Percentiles rank a stretch among this genome's conserved stretches.
phyloP scores from a whole-genome alignment of 2,329 filamentous ascomycete species.

The Fusarium robinianum region DNA sequence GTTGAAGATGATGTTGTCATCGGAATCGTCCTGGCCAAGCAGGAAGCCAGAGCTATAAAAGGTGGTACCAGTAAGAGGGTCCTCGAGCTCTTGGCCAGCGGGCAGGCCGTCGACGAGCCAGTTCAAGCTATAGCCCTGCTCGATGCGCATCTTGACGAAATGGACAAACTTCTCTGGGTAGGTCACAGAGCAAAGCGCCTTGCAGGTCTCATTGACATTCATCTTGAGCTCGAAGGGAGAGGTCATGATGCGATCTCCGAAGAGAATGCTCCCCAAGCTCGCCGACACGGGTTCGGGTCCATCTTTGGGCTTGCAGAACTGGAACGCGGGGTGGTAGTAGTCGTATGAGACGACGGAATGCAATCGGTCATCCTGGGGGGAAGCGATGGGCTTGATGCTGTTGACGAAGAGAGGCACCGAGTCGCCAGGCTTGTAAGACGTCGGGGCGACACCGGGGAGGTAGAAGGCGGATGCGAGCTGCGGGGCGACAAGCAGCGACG shows the following conservation, averaged over 20 bases:
- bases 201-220: conserved; percentile 85
- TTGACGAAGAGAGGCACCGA: conserved; percentile 90
- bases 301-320: conserved; percentile 81
- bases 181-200: conserved; percentile 70
- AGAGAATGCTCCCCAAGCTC: conserved; percentile 87
- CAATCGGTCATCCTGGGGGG: conserved; percentile 75
- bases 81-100: conserved; percentile 80
- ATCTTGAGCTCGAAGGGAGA: conserved; percentile 91
- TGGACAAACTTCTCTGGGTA: conserved; percentile 68
- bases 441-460: conserved; percentile 92
- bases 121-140: conserved; percentile 87
- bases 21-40: conserved; percentile 63
- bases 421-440: conserved; percentile 82
- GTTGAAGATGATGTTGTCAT: conserved; percentile 69
- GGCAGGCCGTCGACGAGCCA: conserved; percentile 96
- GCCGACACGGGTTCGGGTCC: conserved; percentile 82
- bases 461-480: conserved; percentile 78
- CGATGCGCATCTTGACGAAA: conserved; percentile 83
- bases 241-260: conserved; percentile 96
- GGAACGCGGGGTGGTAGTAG: conserved; percentile 88
- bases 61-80: conserved; percentile 73
- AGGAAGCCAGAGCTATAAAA: conserved; percentile 94
- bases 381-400: conserved; percentile 83
- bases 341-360: conserved; percentile 95
- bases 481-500: conserved; percentile 55